Conservation (phyloP, 352 stramenopile species). For the Pythium pyrilobum region DNA sequence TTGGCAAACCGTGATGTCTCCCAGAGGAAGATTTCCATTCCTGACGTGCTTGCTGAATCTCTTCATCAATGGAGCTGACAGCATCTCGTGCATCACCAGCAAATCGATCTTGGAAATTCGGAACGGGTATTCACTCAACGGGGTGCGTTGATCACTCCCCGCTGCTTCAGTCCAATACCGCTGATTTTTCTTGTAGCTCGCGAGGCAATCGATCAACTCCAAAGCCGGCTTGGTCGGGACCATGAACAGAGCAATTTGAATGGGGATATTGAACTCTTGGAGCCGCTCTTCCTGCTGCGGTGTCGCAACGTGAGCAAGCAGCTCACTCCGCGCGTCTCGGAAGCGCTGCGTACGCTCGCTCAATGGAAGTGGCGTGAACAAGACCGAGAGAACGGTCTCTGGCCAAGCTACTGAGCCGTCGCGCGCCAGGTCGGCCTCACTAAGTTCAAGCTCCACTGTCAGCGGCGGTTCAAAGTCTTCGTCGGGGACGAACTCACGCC, state of each 20-base stretch:
- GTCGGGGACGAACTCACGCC: conserved; percentile 1
- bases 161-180: neutral
- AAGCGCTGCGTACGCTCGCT: neutral
- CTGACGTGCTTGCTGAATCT: neutral
- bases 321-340: neutral
- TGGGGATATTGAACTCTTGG: neutral
- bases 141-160: neutral
- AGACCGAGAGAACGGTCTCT: neutral
- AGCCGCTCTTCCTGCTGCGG: neutral
- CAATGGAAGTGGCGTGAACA: neutral
- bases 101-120: neutral
- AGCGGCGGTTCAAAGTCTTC: neutral
- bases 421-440: neutral
- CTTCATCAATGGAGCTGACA: neutral
- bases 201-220: neutral
- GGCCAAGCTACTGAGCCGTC: neutral
- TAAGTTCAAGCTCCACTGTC: neutral
- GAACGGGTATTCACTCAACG: conserved; percentile 6
- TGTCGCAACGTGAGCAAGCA: neutral
- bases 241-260: neutral
- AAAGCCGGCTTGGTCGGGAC: neutral
- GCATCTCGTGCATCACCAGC: neutral
- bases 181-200: neutral
- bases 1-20: neutral
- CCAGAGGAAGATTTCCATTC: neutral